Conservation (phyloP, 2,329 filamentous ascomycete species). For the Chaetomiaceae sp. region DNA sequence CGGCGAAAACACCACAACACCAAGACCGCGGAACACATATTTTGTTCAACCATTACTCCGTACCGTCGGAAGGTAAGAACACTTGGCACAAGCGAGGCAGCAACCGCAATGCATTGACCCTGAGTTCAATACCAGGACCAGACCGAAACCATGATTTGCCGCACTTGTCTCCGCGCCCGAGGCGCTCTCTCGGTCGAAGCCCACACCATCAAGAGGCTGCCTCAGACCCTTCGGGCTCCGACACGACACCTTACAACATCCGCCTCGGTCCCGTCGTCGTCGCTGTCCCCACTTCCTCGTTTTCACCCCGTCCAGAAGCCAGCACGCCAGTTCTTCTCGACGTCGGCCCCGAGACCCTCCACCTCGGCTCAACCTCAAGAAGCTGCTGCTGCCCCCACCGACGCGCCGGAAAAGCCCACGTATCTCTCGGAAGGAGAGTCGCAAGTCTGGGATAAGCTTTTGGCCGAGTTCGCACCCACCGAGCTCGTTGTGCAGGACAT, state of each 20-base stretch:
- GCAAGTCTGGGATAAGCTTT: slow-evolving; percentile 52
- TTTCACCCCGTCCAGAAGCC: neutral
- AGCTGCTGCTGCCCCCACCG: slow-evolving; percentile 16
- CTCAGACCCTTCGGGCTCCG: neutral
- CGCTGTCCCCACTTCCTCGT: neutral
- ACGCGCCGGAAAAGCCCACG: slow-evolving; percentile 40
- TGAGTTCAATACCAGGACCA: neutral
- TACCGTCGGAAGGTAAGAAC: too few species aligned
- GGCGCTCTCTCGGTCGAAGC: slow-evolving; percentile 10
- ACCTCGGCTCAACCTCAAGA: slow-evolving; percentile 24
- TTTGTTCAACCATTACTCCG: too few species aligned
- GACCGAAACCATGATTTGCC: slow-evolving; percentile 24
- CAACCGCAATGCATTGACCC: neutral
- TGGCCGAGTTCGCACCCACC: slow-evolving; percentile 45
- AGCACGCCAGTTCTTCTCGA: slow-evolving; percentile 9
- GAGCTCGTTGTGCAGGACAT: slow-evolving; percentile 68
- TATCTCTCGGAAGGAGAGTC: slow-evolving; percentile 53
- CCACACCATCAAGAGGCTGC: slow-evolving; percentile 2
- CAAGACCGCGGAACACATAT: too few species aligned
- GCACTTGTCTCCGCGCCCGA: slow-evolving; percentile 22
- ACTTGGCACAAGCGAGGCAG: neutral
- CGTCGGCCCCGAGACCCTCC: slow-evolving; percentile 17
- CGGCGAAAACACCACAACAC: too few species aligned
- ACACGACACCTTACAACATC: slow-evolving; percentile 11
- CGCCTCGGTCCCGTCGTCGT: neutral